Evolutionary conservation across 1,284 basidiomycete species (phyloP).

Genomic region (Cystobasidium sp.): DNA sequence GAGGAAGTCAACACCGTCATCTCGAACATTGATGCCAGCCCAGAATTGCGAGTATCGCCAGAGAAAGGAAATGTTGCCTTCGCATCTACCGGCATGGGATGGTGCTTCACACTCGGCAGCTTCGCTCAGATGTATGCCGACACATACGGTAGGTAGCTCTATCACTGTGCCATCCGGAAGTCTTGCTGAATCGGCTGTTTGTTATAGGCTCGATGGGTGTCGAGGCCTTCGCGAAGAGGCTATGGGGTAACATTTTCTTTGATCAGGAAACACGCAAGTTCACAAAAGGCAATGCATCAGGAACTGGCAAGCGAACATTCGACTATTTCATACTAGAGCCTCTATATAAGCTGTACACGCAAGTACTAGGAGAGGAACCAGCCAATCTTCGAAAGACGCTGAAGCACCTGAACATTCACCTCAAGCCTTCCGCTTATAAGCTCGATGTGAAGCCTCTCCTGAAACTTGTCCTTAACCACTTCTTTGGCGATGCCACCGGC

Average conservation of each 20-base stretch:
- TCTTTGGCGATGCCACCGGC: conserved; percentile 84
- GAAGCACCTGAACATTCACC: conserved; percentile 75
- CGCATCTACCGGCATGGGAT: conserved; percentile 93
- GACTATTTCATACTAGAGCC: conserved; percentile 97
- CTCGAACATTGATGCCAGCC: conserved; percentile 75
- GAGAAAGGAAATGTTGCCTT: conserved; percentile 97
- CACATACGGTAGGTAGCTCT: conserved; percentile 69
- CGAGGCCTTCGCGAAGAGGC: conserved; percentile 71
- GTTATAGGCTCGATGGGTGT: conserved; percentile 60
- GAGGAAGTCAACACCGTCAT: conserved; percentile 98
- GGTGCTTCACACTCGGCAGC: conserved; percentile 93
- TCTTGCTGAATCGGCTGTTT: neutral
- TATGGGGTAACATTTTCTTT: conserved; percentile 99
- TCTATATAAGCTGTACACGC: conserved; percentile 94
- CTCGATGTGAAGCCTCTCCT: conserved; percentile 95
- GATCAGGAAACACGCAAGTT: conserved; percentile 81
- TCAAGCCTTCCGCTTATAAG: conserved; percentile 95
- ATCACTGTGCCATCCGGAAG: neutral
- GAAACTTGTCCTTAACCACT: conserved; percentile 90
- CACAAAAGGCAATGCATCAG: conserved; percentile 77
- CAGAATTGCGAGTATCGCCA: conserved; percentile 82
- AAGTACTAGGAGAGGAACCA: conserved; percentile 88
- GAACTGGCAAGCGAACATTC: conserved; percentile 83
- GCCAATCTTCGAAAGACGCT: conserved; percentile 81
- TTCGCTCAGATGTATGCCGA: conserved; percentile 97